Conservation (phyloP, 129 eudicot species). For the Logfia minima region DNA sequence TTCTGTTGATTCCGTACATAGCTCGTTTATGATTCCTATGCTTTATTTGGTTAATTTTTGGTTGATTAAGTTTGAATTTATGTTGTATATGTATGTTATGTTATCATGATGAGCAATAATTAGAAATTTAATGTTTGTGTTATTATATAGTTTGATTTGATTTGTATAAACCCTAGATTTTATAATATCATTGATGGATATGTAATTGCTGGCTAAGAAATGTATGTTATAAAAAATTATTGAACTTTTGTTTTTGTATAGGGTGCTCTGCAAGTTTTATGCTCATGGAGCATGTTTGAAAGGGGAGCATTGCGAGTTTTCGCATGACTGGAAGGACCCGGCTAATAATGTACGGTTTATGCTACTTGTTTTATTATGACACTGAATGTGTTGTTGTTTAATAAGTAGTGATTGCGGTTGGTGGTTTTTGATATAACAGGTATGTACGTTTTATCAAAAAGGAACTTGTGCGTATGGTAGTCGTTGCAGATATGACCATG, state of each 20-base stretch:
- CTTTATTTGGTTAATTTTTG: slow-evolving; percentile 3
- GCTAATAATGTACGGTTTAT: slow-evolving; percentile 43
- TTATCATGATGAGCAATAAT: slow-evolving; percentile 28
- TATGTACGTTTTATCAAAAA: slow-evolving; percentile 89
- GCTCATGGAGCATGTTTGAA: slow-evolving; percentile 90
- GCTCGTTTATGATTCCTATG: slow-evolving; percentile 12
- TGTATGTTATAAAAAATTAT: not conserved
- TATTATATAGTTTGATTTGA: slow-evolving; percentile 13
- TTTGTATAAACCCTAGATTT: slow-evolving; percentile 26
- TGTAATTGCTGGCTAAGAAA: not conserved
- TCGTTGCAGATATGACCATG: slow-evolving; percentile 86
- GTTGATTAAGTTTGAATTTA: slow-evolving; percentile 15
- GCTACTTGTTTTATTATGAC: not conserved
- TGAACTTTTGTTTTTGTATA: slow-evolving; percentile 10
- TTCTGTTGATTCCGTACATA: not conserved
- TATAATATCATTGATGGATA: slow-evolving; percentile 10
- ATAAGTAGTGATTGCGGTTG: not conserved
- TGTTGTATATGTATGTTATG: not conserved
- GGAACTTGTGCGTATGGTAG: slow-evolving; percentile 89
- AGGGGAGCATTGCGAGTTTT: slow-evolving; percentile 91
- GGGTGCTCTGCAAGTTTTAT: slow-evolving; percentile 92
- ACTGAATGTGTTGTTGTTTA: not conserved
- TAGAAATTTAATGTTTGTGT: slow-evolving; percentile 20
- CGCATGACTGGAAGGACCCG: slow-evolving; percentile 93
- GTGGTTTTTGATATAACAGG: slow-evolving; percentile 39